phyloP scores from a whole-genome alignment of 2,329 filamentous ascomycete species.

The Eutypa lata region DNA sequence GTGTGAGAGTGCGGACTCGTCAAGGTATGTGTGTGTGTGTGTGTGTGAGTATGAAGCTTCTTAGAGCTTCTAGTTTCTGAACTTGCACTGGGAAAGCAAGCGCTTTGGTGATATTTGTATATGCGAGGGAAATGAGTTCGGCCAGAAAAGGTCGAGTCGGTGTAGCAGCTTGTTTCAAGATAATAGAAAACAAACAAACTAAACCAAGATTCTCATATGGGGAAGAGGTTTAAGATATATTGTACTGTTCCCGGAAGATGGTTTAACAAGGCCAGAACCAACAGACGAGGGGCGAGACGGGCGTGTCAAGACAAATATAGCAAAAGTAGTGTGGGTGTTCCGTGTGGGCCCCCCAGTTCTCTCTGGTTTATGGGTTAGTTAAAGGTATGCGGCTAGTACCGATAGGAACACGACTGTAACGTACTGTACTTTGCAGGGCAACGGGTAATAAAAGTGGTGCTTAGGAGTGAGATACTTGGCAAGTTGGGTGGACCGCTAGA shows the following conservation, averaged over 20 bases:
- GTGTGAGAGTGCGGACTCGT: constrained; percentile 3
- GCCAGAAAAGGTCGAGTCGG: no score
- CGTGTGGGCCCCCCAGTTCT: neutral
- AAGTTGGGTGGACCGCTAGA: neutral
- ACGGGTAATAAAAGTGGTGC: neutral
- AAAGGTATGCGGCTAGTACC: neutral
- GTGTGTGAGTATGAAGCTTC: neutral
- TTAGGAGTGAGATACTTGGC: no score
- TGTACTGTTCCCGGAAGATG: neutral
- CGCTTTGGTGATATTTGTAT: no score
- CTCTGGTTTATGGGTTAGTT: neutral
- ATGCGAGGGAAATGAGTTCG: no score
- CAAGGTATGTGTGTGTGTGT: constrained; percentile 2
- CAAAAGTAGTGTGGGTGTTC: neutral
- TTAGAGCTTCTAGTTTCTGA: no score
- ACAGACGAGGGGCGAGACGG: neutral
- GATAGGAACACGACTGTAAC: neutral
- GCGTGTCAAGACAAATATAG: neutral
- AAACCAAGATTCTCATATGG: neutral
- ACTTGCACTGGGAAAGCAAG: no score
- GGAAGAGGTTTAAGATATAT: neutral
- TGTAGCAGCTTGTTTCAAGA: neutral
- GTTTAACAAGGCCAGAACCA: neutral
- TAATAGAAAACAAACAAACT: neutral
- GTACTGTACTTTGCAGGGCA: neutral